Evolutionary conservation across 768 basidiomycete genomes (phyloP), one percentile per base, ranked within the genome.

Genomic region (Termitomyces bulborhizus): DNA sequence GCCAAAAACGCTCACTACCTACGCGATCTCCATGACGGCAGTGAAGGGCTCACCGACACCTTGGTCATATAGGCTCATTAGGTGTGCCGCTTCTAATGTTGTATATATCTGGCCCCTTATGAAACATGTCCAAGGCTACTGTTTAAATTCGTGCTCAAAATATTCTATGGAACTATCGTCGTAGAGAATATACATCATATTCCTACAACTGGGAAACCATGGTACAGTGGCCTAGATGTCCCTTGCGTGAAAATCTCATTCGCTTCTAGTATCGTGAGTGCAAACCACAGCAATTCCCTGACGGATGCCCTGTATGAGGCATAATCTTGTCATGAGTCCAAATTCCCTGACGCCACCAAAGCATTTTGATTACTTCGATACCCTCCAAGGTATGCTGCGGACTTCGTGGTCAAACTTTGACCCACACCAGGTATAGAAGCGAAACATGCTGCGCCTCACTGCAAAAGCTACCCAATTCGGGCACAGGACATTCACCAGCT

Each of bases 401-500:
- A 31, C 32, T 24, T 18, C 39, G 29, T 57, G 43, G 9, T 60
- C 31, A 47, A 49, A 16, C 8, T 51, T 21, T 12, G 9, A 7
- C 44, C 26, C 15, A 29, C 24, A 15, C 9, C 15, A n/a, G 18
- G 1, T 49, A 5, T 64, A 90, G 88, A 80, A 76, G 60, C 87
- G 92, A 31, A 84, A 85, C 61, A 83, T 92, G 76, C 69, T 95
- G 5, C 84, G 92, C 12, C 71, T 95, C 41, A 95, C 93, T 0
- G 93, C 93, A 11, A 95, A 95, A 65, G 80, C 90, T 40, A 90
- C 92, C 0, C 87, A 88, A 61, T 95, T 95, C 62, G 89, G 90
- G 3, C 84, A 78, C 42, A 80, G 68, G 60, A 94, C 90, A 3
- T 91, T 95, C 68, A 91, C 88, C 7, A 90, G 87, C 58, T 93